These are phyloP conservation scores for Striga asiatica DNA, from an alignment of 257 asterid genomes.

Conservation along the genomic window DNA sequence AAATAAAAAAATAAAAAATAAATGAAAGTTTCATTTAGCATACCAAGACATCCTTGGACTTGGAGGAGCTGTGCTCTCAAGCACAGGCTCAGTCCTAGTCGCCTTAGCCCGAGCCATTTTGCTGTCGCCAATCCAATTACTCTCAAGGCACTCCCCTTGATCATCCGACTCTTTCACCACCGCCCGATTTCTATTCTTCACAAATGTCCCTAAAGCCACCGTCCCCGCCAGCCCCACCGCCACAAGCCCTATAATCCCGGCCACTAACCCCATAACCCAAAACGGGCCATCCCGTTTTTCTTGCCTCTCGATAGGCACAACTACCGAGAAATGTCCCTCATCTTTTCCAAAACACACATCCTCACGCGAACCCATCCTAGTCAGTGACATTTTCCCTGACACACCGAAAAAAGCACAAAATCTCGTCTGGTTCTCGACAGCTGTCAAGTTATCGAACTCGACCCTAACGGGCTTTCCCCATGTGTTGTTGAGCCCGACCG, in stretches of 20 bases:
- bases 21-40: too few species aligned
- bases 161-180: slow-evolving; percentile 55
- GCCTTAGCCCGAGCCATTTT: slow-evolving; percentile 65
- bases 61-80: slow-evolving; percentile 44
- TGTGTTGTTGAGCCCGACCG: slow-evolving; percentile 44
- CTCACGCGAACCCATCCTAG: slow-evolving; percentile 19
- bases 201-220: slow-evolving; percentile 22
- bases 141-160: slow-evolving; percentile 47
- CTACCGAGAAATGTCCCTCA: slow-evolving; percentile 55
- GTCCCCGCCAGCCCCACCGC: slow-evolving; percentile 26
- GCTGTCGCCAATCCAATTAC: slow-evolving; percentile 41
- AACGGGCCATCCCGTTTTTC: slow-evolving; percentile 19
- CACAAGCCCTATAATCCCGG: slow-evolving; percentile 34
- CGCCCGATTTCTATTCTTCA: slow-evolving; percentile 27
- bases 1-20: not conserved
- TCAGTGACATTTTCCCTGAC: slow-evolving; percentile 29
- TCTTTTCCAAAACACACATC: slow-evolving; percentile 36
- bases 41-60: slow-evolving; percentile 41
- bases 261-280: slow-evolving; percentile 39
- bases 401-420: slow-evolving; percentile 53
- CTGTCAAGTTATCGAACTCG: slow-evolving; percentile 22
- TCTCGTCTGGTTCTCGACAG: not conserved
- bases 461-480: slow-evolving; percentile 39
- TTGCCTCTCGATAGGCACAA: slow-evolving; percentile 22
- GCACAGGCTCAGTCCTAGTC: slow-evolving; percentile 58